Percentiles rank a stretch among this genome's conserved stretches.
These are phyloP conservation scores for Botryotinia narcissicola DNA, from an alignment of 2,329 filamentous ascomycete species.

Conservation along the genomic window DNA sequence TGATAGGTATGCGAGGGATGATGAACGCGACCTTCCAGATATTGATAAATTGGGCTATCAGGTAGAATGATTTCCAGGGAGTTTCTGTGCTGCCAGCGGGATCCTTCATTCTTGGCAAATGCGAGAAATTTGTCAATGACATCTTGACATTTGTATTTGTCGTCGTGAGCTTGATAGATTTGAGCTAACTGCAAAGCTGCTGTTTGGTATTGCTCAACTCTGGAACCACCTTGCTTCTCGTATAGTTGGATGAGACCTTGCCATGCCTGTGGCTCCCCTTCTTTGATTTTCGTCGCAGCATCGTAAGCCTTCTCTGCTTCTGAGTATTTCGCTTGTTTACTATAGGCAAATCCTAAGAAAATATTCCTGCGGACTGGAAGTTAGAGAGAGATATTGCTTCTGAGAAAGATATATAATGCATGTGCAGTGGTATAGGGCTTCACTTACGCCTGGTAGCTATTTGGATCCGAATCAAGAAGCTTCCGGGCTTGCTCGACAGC, in stretches of 20 bases:
- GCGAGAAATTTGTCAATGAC: conserved; percentile 77
- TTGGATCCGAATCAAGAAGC: conserved; percentile 68
- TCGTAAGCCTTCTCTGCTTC: conserved; percentile 76
- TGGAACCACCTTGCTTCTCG: conserved; percentile 69
- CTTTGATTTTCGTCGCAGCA: conserved; percentile 68
- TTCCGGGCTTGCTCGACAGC: conserved; percentile 67
- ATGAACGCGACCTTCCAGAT: conserved; percentile 79
- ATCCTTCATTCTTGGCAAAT: conserved; percentile 70
- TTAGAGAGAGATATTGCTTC: neutral
- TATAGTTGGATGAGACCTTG: conserved; percentile 85
- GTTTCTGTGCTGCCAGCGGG: conserved; percentile 69
- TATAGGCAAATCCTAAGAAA: conserved; percentile 82
- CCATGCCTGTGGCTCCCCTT: conserved; percentile 80
- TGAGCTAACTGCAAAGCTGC: conserved; percentile 72
- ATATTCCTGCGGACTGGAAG: conserved; percentile 57
- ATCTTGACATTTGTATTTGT: conserved; percentile 61
- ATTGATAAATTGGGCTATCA: conserved; percentile 73
- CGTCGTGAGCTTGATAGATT: conserved; percentile 66
- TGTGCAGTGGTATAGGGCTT: neutral
- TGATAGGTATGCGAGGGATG: conserved; percentile 79
- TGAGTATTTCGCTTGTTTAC: conserved; percentile 69
- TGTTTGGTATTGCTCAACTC: conserved; percentile 70
- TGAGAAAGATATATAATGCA: neutral
- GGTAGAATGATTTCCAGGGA: conserved; percentile 77
- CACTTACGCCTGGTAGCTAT: conserved; percentile 77